Evolutionary conservation across 1,284 basidiomycete genomes (phyloP), one percentile per base, ranked within the genome.

Genomic region (Naganishia albida): DNA sequence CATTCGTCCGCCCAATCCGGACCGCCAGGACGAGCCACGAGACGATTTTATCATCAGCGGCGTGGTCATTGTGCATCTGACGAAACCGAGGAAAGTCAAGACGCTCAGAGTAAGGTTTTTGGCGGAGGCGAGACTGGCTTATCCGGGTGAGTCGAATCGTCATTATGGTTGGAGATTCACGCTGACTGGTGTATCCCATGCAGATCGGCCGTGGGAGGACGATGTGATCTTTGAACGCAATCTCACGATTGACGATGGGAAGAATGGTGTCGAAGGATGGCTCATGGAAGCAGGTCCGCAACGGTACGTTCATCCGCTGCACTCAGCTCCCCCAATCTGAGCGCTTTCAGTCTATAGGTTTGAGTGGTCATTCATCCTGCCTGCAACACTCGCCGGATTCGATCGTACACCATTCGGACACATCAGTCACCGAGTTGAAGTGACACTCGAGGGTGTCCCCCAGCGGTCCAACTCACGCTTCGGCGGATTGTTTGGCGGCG

Each of bases 321-420:
- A 13, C n/a, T n/a, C 40, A 7, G 2, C 6, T 30, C 3, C 15
- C 30, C 1, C 7, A 10, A 25, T n/a, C 40, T 23, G 28, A 40
- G 30, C 3, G 12, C 46, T 8, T 28, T 7, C n/a, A 13, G 15
- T 20, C 26, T 38, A 18, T 46, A 68, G 67, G 15, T 68, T 63
- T 54, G 67, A 68, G 34, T 68, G 60, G 40, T 46, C 57, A 20
- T 68, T 68, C 43, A 56, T 68, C 25, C 26, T 68, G 6, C 54
- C 63, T 16, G 51, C 63, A 1, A 63, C 67, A 3, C 40, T 68
- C 4, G 59, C 64, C 10, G 64, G 64, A n/a, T 68, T 68, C 43
- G 63, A 64, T 25, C 51, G 67, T 4, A 65, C 67, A 30, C 67
- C 63, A 6, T 68, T 65, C 53, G 67, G 67, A 7, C 67, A 64